These are phyloP conservation scores for Ogataea allantospora DNA, from an alignment of 805 yeast genomes.

Conservation along the genomic window DNA sequence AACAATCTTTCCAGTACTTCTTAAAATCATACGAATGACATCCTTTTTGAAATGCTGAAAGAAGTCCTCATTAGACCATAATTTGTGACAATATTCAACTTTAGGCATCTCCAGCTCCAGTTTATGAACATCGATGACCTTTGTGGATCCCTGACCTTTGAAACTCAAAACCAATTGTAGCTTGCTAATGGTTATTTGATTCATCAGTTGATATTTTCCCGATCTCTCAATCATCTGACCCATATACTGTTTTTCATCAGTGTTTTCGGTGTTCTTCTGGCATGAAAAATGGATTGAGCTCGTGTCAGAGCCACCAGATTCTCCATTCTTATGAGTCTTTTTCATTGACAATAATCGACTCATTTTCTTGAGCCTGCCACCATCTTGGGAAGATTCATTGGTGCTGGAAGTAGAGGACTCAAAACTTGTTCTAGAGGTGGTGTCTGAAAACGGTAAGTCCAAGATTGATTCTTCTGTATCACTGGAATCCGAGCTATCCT, in stretches of 20 bases:
- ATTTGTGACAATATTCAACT: conserved; percentile 54
- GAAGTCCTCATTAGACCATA: conserved; percentile 75
- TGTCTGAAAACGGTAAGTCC: conserved; percentile 4
- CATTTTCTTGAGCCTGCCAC: conserved; percentile 11
- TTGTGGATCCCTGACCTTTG: conserved; percentile 68
- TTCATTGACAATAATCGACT: conserved; percentile 10
- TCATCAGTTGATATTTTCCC: conserved; percentile 39
- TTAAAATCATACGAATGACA: conserved; percentile 51
- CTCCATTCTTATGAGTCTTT: not conserved
- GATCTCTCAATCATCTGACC: conserved; percentile 43
- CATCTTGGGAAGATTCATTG: not conserved
- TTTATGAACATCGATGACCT: conserved; percentile 72
- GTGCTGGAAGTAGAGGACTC: conserved; percentile 6
- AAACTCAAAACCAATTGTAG: conserved; percentile 61
- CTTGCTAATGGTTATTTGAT: conserved; percentile 31
- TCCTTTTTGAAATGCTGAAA: conserved; percentile 60
- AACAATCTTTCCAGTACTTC: conserved; percentile 73
- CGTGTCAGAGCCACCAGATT: not conserved
- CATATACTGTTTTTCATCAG: conserved; percentile 36
- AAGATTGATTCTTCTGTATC: conserved; percentile 9
- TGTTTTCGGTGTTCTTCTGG: conserved; percentile 5
- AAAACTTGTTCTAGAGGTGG: conserved; percentile 13
- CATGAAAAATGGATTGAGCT: conserved; percentile 9
- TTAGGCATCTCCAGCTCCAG: conserved; percentile 66
- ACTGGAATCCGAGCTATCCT: conserved; percentile 6